Evolutionary conservation across 1,284 basidiomycete species (phyloP).

Genomic region (Stereum hirsutum): DNA sequence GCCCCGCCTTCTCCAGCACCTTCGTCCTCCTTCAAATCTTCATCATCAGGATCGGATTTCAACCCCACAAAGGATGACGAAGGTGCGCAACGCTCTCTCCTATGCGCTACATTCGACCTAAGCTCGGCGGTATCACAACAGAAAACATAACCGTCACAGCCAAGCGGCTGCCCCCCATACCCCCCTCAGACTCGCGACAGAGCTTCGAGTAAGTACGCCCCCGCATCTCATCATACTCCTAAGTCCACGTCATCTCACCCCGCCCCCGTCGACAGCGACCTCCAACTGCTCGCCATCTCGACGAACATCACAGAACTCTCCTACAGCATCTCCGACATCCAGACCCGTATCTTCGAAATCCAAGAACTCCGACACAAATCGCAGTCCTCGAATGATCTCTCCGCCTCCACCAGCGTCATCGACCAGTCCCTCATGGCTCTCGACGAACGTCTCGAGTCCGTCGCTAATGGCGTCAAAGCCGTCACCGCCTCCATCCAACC

Average conservation of each 20-base stretch:
- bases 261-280: constrained; percentile 35
- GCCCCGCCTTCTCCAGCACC: constrained; percentile 30
- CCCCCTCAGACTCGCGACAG: constrained; percentile 36
- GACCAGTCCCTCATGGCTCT: constrained; percentile 74
- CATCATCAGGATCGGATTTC: constrained; percentile 41
- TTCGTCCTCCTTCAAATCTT: constrained; percentile 24
- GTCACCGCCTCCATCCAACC: constrained; percentile 58
- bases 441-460: constrained; percentile 71
- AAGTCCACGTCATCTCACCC: neutral
- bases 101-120: constrained; percentile 12
- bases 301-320: constrained; percentile 77
- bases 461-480: constrained; percentile 59
- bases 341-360: constrained; percentile 82
- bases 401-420: constrained; percentile 55
- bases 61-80: constrained; percentile 49
- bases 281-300: constrained; percentile 67
- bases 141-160: constrained; percentile 64
- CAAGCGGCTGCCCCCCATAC: constrained; percentile 30
- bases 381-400: constrained; percentile 48
- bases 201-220: constrained; percentile 36
- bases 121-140: constrained; percentile 18
- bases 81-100: constrained; percentile 29
- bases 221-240: neutral
- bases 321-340: constrained; percentile 76
- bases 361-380: constrained; percentile 79